A percentile compares a stretch with the other conserved stretches of the same genome.
phyloP scores from a whole-genome alignment of 2,329 filamentous ascomycete genomes.

The Fusarium subtropicale region DNA sequence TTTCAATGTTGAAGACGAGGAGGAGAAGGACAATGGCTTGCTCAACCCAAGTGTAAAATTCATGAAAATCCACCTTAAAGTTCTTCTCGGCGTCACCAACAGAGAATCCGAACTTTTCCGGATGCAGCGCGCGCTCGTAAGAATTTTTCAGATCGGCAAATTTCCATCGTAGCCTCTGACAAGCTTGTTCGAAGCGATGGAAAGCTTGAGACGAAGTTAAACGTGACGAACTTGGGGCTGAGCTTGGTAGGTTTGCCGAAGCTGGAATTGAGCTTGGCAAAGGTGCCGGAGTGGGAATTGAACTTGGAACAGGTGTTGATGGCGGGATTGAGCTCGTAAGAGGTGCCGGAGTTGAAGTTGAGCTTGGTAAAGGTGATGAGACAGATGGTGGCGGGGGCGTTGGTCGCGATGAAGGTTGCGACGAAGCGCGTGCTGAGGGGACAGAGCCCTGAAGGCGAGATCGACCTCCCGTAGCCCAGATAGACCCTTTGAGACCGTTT shows the following conservation, averaged over 20 bases:
- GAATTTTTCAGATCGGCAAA: constrained; percentile 68
- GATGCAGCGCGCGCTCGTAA: constrained; percentile 63
- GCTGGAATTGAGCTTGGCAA: background rate
- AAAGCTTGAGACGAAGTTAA: constrained; percentile 58
- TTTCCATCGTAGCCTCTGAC: constrained; percentile 72
- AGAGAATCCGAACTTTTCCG: constrained; percentile 51
- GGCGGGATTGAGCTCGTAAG: background rate
- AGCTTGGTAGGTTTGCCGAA: constrained; percentile 1
- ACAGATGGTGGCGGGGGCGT: constrained; percentile 4
- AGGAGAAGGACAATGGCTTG: constrained; percentile 75
- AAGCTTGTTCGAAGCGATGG: constrained; percentile 69
- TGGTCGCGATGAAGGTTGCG: constrained; percentile 28
- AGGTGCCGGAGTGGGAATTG: background rate
- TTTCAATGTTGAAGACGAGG: constrained; percentile 69
- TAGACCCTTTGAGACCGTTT: constrained; percentile 40
- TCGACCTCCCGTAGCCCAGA: constrained; percentile 40
- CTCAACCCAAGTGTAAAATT: constrained; percentile 80
- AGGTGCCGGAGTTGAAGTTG: constrained; percentile 21
- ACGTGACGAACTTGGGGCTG: constrained; percentile 24
- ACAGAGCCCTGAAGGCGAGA: constrained; percentile 9
- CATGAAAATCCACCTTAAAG: constrained; percentile 83
- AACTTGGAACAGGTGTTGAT: background rate
- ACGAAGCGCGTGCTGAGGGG: constrained; percentile 17
- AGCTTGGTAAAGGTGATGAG: background rate
- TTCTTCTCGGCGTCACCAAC: constrained; percentile 68